A percentile compares a stretch with the other conserved stretches of the same genome.
These are phyloP conservation scores for Neurospora tetraspora DNA, from an alignment of 495 filamentous ascomycete genomes.

Conservation along the genomic window DNA sequence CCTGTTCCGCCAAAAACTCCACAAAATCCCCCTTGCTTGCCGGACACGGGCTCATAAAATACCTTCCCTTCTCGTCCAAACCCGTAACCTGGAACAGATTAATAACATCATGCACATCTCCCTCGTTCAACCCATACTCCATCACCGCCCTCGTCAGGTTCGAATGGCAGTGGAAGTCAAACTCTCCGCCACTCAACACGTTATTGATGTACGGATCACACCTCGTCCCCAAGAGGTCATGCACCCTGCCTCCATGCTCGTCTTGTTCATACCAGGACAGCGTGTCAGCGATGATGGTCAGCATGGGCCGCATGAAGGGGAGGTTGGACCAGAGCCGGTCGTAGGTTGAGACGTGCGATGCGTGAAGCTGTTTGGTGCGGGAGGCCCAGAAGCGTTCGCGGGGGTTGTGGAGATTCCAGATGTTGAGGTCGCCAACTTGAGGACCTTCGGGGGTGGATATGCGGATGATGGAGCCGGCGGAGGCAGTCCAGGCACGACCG, in stretches of 20 bases:
- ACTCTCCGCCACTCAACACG: conserved; percentile 56
- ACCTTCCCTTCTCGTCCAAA: conserved; percentile 57
- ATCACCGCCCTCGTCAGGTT: conserved; percentile 65
- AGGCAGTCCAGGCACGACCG: conserved; percentile 54
- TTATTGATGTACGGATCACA: conserved; percentile 69
- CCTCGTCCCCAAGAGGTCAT: conserved; percentile 68
- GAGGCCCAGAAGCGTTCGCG: conserved; percentile 72
- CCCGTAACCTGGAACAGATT: conserved; percentile 79
- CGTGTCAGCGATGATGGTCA: conserved; percentile 60
- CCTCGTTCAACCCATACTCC: conserved; percentile 56
- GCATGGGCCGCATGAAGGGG: conserved; percentile 64
- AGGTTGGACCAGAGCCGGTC: conserved; percentile 70
- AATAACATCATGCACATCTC: conserved; percentile 67
- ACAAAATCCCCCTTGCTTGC: conserved; percentile 56
- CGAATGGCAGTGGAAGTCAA: conserved; percentile 74
- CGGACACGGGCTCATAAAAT: conserved; percentile 68
- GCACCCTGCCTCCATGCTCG: conserved; percentile 47
- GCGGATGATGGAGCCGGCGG: conserved; percentile 53
- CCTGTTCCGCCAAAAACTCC: conserved; percentile 69
- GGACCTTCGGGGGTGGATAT: conserved; percentile 65
- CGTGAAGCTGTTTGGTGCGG: conserved; percentile 67
- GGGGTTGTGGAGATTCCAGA: conserved; percentile 68
- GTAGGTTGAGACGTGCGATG: conserved; percentile 55
- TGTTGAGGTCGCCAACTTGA: conserved; percentile 73
- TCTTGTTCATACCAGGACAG: conserved; percentile 46